Percentiles rank a stretch among this genome's conserved stretches.
Evolutionary conservation across 331 rosid genomes (phyloP).

Genomic region (Rosa hybrid): DNA sequence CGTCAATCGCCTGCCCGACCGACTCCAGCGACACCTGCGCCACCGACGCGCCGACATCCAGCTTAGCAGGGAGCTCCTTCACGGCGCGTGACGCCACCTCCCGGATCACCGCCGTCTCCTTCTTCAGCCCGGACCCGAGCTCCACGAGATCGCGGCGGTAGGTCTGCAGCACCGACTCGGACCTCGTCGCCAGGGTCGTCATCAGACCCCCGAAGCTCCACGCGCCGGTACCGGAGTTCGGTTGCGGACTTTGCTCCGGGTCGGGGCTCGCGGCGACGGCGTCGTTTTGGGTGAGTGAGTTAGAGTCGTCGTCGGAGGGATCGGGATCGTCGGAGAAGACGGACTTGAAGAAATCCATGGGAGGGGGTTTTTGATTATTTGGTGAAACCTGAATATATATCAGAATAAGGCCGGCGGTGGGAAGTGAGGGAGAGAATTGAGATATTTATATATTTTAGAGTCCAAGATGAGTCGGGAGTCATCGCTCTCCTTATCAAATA

Average conservation of each 20-base stretch:
- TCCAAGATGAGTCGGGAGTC: neutral
- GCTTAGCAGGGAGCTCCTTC: conserved; percentile 68
- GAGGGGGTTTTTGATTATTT: neutral
- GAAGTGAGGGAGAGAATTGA: neutral
- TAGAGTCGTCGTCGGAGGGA: conserved; percentile 15
- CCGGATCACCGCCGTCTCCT: conserved; percentile 78
- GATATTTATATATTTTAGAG: neutral
- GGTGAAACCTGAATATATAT: neutral
- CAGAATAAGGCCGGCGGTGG: neutral
- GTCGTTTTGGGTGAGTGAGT: conserved; percentile 8
- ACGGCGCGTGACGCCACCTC: conserved; percentile 94
- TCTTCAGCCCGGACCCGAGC: conserved; percentile 68
- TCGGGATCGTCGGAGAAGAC: conserved; percentile 71
- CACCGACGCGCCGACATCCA: conserved; percentile 83
- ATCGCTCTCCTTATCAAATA: neutral
- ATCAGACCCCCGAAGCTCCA: conserved; percentile 90
- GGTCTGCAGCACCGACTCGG: conserved; percentile 69
- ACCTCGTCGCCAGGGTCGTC: conserved; percentile 67
- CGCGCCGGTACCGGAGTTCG: conserved; percentile 19
- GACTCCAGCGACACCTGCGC: conserved; percentile 97
- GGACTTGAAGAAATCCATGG: conserved; percentile 67
- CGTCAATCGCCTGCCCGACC: conserved; percentile 95
- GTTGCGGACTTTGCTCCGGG: conserved; percentile 4
- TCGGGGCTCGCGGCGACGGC: conserved; percentile 1
- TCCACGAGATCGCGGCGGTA: conserved; percentile 92